These are phyloP conservation scores for Pterocarpus macrocarpus DNA, from an alignment of 306 rosid genomes.

Conservation along the genomic window DNA sequence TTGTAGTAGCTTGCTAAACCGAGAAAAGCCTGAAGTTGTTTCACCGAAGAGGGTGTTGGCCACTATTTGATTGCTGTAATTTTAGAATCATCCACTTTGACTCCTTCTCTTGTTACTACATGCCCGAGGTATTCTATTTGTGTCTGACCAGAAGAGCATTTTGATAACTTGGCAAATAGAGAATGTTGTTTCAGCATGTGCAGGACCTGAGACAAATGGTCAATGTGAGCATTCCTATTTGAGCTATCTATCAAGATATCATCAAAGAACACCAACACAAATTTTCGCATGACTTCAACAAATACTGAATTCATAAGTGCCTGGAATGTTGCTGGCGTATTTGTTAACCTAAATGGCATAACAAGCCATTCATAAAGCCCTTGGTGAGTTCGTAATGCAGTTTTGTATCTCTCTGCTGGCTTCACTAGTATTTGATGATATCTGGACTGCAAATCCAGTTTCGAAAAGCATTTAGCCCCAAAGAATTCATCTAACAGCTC, in stretches of 20 bases:
- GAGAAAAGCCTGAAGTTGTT: no score
- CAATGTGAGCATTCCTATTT: not conserved
- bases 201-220: not conserved
- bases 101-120: no score
- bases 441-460: not conserved
- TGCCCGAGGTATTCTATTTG: not conserved
- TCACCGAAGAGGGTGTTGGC: no score
- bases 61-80: no score
- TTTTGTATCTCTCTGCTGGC: not conserved
- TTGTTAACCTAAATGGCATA: not conserved
- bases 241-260: not conserved
- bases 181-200: no score
- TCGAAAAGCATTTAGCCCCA: not conserved
- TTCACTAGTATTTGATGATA: not conserved
- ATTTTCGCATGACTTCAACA: no score
- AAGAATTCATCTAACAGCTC: not conserved
- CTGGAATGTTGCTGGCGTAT: not conserved
- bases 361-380: not conserved
- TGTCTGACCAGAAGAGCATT: not conserved
- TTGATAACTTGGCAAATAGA: not conserved
- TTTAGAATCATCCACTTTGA: no score
- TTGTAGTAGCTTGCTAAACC: no score
- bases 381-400: not conserved
- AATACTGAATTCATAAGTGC: not conserved
- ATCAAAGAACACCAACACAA: not conserved